Evolutionary conservation across 768 basidiomycete genomes (phyloP).

Genomic region (Pleurotus platypus): DNA sequence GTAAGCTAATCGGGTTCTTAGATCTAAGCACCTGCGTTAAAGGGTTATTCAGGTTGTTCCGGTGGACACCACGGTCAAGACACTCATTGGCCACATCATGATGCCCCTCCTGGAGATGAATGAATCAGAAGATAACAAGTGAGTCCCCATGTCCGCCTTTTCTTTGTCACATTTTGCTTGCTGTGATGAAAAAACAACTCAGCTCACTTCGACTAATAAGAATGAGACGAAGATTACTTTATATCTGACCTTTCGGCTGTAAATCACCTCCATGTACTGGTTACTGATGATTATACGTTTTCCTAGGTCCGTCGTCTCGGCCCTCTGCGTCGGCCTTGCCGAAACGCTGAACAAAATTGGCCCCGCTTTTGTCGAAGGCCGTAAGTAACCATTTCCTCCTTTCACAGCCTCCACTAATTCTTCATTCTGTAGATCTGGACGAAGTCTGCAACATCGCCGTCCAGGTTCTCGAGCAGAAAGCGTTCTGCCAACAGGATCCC

Average conservation of each 20-base stretch:
- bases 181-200: slow-evolving; percentile 60
- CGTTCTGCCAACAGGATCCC: slow-evolving; percentile 94
- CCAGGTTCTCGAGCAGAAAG: slow-evolving; percentile 90
- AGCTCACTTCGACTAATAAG: slow-evolving; percentile 74
- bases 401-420: slow-evolving; percentile 8
- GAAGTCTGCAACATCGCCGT: slow-evolving; percentile 76
- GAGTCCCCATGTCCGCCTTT: slow-evolving; percentile 31
- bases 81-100: slow-evolving; percentile 74
- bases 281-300: slow-evolving; percentile 18
- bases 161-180: slow-evolving; percentile 3
- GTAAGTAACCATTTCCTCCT: slow-evolving; percentile 40
- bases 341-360: slow-evolving; percentile 93
- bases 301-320: slow-evolving; percentile 77
- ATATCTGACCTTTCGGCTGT: slow-evolving; percentile 1
- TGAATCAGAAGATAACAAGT: slow-evolving; percentile 97
- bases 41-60: slow-evolving; percentile 28
- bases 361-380: slow-evolving; percentile 74
- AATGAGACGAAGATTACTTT: slow-evolving; percentile 49
- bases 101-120: slow-evolving; percentile 83
- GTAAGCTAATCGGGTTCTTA: slow-evolving; percentile 36
- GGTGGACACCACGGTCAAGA: slow-evolving; percentile 66
- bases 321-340: slow-evolving; percentile 83
- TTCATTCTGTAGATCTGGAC: slow-evolving; percentile 53
- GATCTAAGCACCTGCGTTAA: slow-evolving; percentile 5
- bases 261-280: neutral